Base-by-base conservation (phyloP, 2,329 filamentous ascomycete species). In the Neurospora sp. region DNA sequence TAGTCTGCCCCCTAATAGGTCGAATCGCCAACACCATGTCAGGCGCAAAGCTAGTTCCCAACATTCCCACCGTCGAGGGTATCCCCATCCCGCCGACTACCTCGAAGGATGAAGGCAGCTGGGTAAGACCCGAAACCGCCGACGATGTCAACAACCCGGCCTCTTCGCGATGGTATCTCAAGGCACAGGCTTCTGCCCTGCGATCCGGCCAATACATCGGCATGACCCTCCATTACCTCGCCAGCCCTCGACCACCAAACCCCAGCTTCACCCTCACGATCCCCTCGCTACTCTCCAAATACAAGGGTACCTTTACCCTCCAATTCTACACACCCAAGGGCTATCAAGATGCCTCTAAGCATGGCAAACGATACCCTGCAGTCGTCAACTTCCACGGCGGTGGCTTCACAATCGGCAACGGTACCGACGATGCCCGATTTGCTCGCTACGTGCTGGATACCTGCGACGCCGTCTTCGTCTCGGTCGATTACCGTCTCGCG, bases 351-450 rank as follows among this genome's bases (percentile, higher is more conserved):
- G 72, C 77, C 6, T 73, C 28, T 71, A 78, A 38, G 9, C 46
- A 68, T 1, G 69, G 71, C 38, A 72, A 73, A 43, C 75, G 71
- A n/a, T 82, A 75, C 68, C 84, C 88, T 0, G 86, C 86, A 19
- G 82, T 91, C 38, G 82, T 91, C 73, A 89, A 90, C 76, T 89
- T 89, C 75, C 89, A 91, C 75, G 89, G 89, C 36, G 89, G 89
- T 28, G 89, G 89, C 5, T 91, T 90, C 79, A 86, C 88, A 7
- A 79, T 90, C 39, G 89, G 89, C 13, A 83, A 83, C 66, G 87
- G 85, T 3, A 89, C 86, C 4, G 87, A 91, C 76, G 89, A 91
- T 75, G 85, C 87, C 15, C 83, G 87, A 58, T 90, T 88, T 82
- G 86, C 85, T 6, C 81, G 84, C 4, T 80, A 83, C 42, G 84